Evolutionary conservation across 306 rosid genomes (phyloP).

Genomic region (Ormosia emarginata): DNA sequence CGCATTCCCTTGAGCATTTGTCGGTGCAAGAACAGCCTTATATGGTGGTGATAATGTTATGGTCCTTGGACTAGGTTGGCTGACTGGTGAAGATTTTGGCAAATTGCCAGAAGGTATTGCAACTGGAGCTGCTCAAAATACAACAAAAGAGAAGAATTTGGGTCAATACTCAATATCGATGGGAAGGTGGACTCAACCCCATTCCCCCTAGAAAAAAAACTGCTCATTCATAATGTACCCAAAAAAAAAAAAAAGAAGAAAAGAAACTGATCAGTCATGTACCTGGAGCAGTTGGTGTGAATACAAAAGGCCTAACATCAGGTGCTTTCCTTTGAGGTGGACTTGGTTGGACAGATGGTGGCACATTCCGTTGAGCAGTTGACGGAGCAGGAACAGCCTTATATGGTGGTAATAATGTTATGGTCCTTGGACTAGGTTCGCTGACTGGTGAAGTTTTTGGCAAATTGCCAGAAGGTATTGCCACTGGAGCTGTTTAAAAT

Average conservation of each 20-base stretch:
- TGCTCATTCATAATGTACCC: too few species aligned
- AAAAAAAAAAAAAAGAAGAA: too few species aligned
- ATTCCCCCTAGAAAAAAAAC: background rate
- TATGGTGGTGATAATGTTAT: conserved; percentile 31
- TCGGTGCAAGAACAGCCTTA: conserved; percentile 39
- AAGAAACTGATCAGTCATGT: background rate
- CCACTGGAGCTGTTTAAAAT: conserved; percentile 29
- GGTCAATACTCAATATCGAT: conserved; percentile 13
- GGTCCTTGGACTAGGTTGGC: conserved; percentile 39
- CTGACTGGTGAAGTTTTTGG: conserved; percentile 44
- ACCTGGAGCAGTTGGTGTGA: conserved; percentile 54
- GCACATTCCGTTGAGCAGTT: conserved; percentile 34
- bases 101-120: conserved; percentile 27
- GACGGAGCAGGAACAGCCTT: conserved; percentile 40
- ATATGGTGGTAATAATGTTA: conserved; percentile 33
- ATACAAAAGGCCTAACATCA: conserved; percentile 12
- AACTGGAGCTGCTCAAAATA: conserved; percentile 28
- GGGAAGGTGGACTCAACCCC: background rate
- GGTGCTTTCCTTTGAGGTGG: conserved; percentile 8
- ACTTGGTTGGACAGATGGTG: conserved; percentile 5
- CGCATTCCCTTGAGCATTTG: conserved; percentile 33
- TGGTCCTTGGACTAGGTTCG: conserved; percentile 41
- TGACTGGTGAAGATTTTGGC: conserved; percentile 43
- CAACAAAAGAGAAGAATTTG: background rate
- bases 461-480: conserved; percentile 25